These are phyloP conservation scores for Pharnaceum exiguum DNA, from an alignment of 148 eudicot genomes.

Conservation along the genomic window DNA sequence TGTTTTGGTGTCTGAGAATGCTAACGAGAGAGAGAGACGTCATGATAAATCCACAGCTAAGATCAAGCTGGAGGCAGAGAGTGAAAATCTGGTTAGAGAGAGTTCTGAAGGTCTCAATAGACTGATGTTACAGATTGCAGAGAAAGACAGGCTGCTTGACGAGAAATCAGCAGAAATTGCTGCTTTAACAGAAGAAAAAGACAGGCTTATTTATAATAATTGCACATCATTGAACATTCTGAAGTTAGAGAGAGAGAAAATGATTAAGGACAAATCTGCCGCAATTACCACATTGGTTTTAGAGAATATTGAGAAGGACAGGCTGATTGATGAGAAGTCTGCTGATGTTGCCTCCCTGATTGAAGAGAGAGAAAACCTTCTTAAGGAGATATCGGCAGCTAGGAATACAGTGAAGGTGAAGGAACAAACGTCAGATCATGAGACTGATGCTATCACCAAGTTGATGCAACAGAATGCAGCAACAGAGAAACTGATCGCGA, in stretches of 20 bases:
- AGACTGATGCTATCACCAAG: constrained; percentile 6
- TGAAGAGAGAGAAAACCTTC: constrained; percentile 18
- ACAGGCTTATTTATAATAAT: constrained; percentile 11
- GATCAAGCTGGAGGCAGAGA: no score
- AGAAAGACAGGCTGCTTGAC: constrained; percentile 8
- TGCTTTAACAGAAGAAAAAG: constrained; percentile 11
- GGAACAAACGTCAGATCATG: constrained; percentile 5
- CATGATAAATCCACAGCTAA: no score
- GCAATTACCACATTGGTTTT: neutral
- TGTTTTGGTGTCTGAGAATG: no score
- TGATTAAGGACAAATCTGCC: neutral
- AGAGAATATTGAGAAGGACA: constrained; percentile 1
- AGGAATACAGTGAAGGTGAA: constrained; percentile 11
- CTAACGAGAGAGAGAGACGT: no score
- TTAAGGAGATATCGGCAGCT: constrained; percentile 8
- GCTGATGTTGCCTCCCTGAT: constrained; percentile 3
- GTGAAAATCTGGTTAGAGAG: constrained; percentile 3
- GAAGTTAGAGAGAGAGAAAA: constrained; percentile 13
- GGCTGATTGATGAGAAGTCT: constrained; percentile 9
- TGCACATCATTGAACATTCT: neutral
- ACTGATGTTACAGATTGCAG: constrained; percentile 14
- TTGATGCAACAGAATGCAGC: constrained; percentile 10
- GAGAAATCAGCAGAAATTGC: constrained; percentile 3
- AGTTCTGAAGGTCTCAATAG: constrained; percentile 7
- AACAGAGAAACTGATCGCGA: constrained; percentile 6